A percentile compares a stretch with the other conserved stretches of the same genome.
Evolutionary conservation across 2,329 filamentous ascomycete species (phyloP).

Genomic region (Diaporthe australafricana): DNA sequence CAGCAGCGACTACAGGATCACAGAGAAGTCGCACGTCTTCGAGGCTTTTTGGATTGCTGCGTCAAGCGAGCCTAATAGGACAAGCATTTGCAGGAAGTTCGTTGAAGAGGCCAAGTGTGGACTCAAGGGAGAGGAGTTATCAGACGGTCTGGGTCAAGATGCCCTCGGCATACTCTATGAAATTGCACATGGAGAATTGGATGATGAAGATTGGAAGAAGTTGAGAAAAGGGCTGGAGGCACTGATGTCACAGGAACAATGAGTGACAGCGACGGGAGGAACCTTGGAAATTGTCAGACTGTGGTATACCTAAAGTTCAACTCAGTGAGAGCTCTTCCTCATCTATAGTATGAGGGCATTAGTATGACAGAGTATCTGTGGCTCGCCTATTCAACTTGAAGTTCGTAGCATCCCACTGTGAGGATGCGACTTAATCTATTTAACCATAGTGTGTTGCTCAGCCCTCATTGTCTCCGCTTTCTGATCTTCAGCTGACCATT

Average conservation of each 20-base stretch:
- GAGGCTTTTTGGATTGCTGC: slow-evolving; percentile 2
- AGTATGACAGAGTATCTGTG: too few species aligned
- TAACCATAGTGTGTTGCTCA: too few species aligned
- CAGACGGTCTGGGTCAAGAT: background rate
- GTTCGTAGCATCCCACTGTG: too few species aligned
- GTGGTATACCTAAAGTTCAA: too few species aligned
- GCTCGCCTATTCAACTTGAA: too few species aligned
- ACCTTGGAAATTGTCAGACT: too few species aligned
- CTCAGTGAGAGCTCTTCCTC: too few species aligned
- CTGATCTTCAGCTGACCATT: background rate
- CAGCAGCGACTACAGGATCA: background rate
- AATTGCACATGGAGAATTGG: background rate
- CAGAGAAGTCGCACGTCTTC: background rate
- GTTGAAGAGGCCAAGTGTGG: background rate
- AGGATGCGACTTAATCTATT: too few species aligned
- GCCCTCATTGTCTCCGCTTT: too few species aligned
- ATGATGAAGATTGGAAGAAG: background rate
- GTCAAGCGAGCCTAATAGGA: background rate
- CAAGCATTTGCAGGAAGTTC: background rate
- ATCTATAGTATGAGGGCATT: too few species aligned
- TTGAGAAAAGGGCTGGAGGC: background rate
- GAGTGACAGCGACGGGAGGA: too few species aligned
- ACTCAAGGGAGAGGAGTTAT: background rate
- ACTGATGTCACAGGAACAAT: background rate
- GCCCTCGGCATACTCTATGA: background rate